Percentiles rank a stretch among this genome's conserved stretches.
Conservation (phyloP, 1,284 basidiomycete genomes). For the Ganoderma lingzhi region DNA sequence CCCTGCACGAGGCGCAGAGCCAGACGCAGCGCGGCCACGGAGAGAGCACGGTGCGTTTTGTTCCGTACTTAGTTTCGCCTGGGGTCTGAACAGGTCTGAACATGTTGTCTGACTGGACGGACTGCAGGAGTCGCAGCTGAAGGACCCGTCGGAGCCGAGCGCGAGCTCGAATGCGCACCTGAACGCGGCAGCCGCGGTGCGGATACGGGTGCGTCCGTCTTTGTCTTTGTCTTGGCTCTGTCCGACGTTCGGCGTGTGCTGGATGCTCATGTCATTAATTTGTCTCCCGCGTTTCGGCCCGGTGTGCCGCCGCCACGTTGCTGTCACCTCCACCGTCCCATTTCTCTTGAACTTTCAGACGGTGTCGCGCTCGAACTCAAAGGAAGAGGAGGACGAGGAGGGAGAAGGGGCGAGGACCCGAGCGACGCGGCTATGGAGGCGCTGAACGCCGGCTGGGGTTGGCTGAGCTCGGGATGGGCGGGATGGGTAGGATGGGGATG, state of each 20-base stretch:
- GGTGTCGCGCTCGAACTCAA: neutral
- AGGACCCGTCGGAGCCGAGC: neutral
- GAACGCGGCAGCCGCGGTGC: neutral
- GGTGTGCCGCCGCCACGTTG: neutral
- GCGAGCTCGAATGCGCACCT: neutral
- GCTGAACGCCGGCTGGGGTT: neutral
- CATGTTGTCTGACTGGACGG: neutral
- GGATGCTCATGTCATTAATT: neutral
- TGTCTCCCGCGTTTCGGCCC: neutral
- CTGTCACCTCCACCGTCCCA: neutral
- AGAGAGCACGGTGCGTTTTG: conserved; percentile 5
- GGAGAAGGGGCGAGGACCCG: neutral
- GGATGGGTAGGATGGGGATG: neutral
- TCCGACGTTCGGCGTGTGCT: neutral
- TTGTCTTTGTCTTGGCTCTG: neutral
- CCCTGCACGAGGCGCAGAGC: conserved; percentile 26
- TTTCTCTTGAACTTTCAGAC: neutral
- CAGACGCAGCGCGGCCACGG: conserved; percentile 21
- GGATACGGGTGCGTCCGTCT: neutral
- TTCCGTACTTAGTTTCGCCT: neutral
- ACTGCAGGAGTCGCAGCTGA: conserved; percentile 2
- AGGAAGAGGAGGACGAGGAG: too few relatives aligned
- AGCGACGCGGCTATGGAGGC: neutral
- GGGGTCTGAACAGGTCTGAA: too few relatives aligned
- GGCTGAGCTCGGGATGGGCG: neutral